A percentile compares a stretch with the other conserved stretches of the same genome.
phyloP scores from a whole-genome alignment of 371 early-diverging fungal species.

The Lichtheimia hyalospora region DNA sequence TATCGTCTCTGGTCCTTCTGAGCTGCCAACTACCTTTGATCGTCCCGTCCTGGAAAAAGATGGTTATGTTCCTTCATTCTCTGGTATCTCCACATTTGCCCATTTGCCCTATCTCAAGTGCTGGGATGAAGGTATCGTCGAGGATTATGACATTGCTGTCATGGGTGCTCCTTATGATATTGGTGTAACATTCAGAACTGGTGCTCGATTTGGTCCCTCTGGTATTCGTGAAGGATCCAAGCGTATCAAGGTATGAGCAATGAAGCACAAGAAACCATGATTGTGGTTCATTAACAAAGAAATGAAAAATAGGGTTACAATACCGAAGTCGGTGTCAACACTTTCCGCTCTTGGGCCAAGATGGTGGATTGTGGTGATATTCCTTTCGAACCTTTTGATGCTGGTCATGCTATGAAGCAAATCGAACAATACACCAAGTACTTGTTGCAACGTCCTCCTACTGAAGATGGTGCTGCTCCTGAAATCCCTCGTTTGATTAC shows the following conservation, averaged over 20 bases:
- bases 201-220: slow-evolving; percentile 52
- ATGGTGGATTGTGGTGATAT: slow-evolving; percentile 54
- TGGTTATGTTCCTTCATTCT: slow-evolving; percentile 35
- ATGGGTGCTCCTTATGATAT: slow-evolving; percentile 52
- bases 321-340: slow-evolving; percentile 31
- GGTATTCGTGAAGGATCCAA: slow-evolving; percentile 49
- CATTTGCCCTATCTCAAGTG: slow-evolving; percentile 48
- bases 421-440: slow-evolving; percentile 38
- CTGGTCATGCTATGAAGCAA: slow-evolving; percentile 43
- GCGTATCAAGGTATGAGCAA: slow-evolving; percentile 30
- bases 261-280: not conserved
- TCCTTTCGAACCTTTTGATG: slow-evolving; percentile 47
- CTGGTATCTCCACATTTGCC: slow-evolving; percentile 54
- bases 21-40: slow-evolving; percentile 7
- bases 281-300: not conserved
- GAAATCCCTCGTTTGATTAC: slow-evolving; percentile 35
- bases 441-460: slow-evolving; percentile 33
- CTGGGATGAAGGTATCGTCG: slow-evolving; percentile 35
- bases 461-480: slow-evolving; percentile 9
- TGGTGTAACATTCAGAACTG: slow-evolving; percentile 48
- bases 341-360: slow-evolving; percentile 50
- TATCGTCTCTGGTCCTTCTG: slow-evolving; percentile 16
- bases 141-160: slow-evolving; percentile 50
- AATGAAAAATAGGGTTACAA: slow-evolving; percentile 33
- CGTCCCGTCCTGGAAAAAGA: slow-evolving; percentile 37